phyloP scores from a whole-genome alignment of 139 green algal genomes.

The Coccomyxa sp. region DNA sequence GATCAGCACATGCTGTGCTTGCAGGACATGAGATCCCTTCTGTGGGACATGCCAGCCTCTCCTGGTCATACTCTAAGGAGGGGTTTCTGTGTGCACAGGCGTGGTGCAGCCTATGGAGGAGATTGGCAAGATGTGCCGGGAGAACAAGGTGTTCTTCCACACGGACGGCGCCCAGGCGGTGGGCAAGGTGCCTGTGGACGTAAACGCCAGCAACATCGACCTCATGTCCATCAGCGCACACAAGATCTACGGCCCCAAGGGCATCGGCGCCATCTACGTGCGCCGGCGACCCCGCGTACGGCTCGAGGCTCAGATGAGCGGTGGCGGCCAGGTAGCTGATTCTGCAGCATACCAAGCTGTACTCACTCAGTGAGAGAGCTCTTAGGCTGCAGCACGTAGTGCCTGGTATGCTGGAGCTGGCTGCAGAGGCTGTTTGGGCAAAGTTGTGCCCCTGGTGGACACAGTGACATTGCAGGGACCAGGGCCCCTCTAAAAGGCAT shows the following conservation, averaged over 20 bases:
- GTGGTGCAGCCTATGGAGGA: conserved; percentile 87
- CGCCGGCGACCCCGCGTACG: conserved; percentile 88
- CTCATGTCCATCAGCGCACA: conserved; percentile 93
- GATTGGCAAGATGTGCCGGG: conserved; percentile 84
- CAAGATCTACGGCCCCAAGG: conserved; percentile 99
- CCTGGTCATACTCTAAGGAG: too few species aligned
- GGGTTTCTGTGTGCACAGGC: conserved; percentile 29
- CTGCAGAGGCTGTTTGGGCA: not conserved
- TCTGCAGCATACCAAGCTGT: not conserved
- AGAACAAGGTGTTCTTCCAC: conserved; percentile 90
- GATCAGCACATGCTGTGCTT: too few species aligned
- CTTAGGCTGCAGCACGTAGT: too few species aligned
- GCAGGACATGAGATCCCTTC: too few species aligned
- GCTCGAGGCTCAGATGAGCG: conserved; percentile 91
- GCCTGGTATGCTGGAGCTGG: too few species aligned
- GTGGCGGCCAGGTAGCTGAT: conserved; percentile 77
- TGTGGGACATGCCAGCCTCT: too few species aligned
- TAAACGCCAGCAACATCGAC: conserved; percentile 86
- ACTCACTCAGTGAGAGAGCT: not conserved
- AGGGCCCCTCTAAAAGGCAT: too few species aligned
- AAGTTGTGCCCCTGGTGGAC: too few species aligned
- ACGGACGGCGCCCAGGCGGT: conserved; percentile 89
- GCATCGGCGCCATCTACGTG: conserved; percentile 87
- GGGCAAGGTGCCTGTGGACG: conserved; percentile 93
- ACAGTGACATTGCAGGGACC: too few species aligned